Base-by-base conservation (phyloP, 495 filamentous ascomycete genomes). In the Penicillium pulvis region DNA sequence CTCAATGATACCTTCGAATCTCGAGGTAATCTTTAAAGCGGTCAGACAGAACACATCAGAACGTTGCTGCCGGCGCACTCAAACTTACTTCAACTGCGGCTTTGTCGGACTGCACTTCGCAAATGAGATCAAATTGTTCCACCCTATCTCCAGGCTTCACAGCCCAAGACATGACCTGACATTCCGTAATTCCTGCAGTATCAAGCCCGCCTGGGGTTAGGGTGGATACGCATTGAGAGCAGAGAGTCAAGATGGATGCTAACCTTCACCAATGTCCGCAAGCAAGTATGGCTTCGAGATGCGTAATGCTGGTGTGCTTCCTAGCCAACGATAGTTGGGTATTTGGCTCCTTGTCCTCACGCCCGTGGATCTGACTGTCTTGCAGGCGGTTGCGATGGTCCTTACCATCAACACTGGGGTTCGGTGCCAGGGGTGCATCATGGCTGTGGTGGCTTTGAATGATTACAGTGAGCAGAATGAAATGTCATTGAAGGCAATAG, bases 21-120 rank as follows among this genome's bases (percentile, higher is more conserved):
- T 11, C 10, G 35, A 39, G 9, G 35, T 39, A 39, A 39, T 39
- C 35, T 39, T 39, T 39, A 1, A 31, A 12, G 35, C 1, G 8
- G 35, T 39, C 35, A 39, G 30, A 31, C 30, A 31, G 30, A 4
- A 31, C 30, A 31, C 30, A 31, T 31, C 30, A 4, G 6, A 6
- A 31, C 6, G 9, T 31, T 31, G 30, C 30, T 6, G 30, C 30
- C 30, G 30, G 30, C 6, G 30, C 30, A 31, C 1, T 31, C 20
- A 31, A 31, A 16, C 24, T n/a, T 51, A 52, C 49, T 24, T 52
- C 49, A 52, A 52, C 49, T 23, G 49, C 10, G 1, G 49, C 49
- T 35, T 52, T 52, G n/a, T 52, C 49, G 16, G 49, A 52, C 49
- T 52, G 49, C 8, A 52, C 49, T 24, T 52, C 49, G 39, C 49